Evolutionary conservation across 2,329 filamentous ascomycete genomes (phyloP), one percentile per base, ranked within the genome.

Genomic region (Alternaria sp.): DNA sequence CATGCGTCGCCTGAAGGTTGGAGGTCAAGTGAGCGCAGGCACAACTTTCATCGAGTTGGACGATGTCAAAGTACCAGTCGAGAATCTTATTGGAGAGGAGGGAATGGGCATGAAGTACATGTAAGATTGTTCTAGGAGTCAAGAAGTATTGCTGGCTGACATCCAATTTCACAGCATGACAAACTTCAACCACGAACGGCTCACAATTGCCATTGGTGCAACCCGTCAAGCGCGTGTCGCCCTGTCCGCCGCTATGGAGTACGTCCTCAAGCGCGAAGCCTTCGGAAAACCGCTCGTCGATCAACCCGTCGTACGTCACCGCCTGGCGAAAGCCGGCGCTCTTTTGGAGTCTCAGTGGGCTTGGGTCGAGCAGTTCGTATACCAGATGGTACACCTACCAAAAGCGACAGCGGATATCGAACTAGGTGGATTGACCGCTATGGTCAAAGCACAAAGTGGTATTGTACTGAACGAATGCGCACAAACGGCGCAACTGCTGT

Each of bases 151-250:
- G 9, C 28, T 2, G 20, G 46, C 57, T 60, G 43, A 60, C 25
- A 8, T 12, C 3, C 22, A 27, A 11, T 11, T 3, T 22, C 11
- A 46, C 40, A 69, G 66, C 57, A 92, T 91, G 89, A 89, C 87
- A 55, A 92, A 93, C 79, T 93, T 93, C 85, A 93, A 93, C 80
- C 90, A 93, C 75, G 91, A 93, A 76, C 86, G 90, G 0, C 81
- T 93, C 11, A 84, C 84, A 16, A 91, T 93, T 64, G 83, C 87
- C 1, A 86, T 92, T 14, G 85, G 86, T 0, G 85, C 86, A 1
- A 90, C 89, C 2, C 82, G 90, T 3, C 83, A 88, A 69, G 84
- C 89, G 0, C 83, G 86, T 9, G 87, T 90, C 2, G 88, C 87
- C 1, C 80, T 91, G 1, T 78, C 82, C 14, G 74, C 86, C 0